Percentiles rank a stretch among this genome's conserved stretches.
These are phyloP conservation scores for Domatiomyces catenatus DNA, from an alignment of 2,329 filamentous ascomycete genomes.

Conservation along the genomic window DNA sequence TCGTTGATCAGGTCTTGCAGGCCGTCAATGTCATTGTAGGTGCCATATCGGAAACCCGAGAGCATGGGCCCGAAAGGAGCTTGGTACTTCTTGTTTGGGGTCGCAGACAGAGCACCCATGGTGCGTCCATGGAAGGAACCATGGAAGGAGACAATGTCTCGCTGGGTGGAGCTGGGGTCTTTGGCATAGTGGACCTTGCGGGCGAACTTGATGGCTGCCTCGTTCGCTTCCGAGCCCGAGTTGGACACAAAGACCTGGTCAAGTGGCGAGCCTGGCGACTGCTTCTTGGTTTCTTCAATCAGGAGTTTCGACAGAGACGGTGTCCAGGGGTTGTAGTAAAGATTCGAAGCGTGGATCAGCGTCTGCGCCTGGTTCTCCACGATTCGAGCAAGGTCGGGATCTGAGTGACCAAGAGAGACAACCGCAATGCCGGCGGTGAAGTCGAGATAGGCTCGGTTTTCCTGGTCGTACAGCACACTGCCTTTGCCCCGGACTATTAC, in stretches of 20 bases:
- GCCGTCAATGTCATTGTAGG: constrained; percentile 63
- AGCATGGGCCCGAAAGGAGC: constrained; percentile 89
- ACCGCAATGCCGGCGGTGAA: constrained; percentile 94
- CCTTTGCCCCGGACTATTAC: constrained; percentile 83
- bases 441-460: constrained; percentile 80
- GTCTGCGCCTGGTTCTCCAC: constrained; percentile 65
- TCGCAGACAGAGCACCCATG: constrained; percentile 89
- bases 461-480: constrained; percentile 76
- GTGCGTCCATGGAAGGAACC: constrained; percentile 92
- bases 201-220: constrained; percentile 93
- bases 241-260: constrained; percentile 83
- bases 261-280: constrained; percentile 33
- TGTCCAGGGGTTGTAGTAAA: constrained; percentile 96
- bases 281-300: constrained; percentile 61
- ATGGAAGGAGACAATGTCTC: constrained; percentile 78
- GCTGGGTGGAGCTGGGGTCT: constrained; percentile 56
- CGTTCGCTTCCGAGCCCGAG: constrained; percentile 91
- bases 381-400: constrained; percentile 59
- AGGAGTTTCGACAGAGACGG: constrained; percentile 74
- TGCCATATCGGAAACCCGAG: constrained; percentile 77
- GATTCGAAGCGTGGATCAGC: constrained; percentile 81
- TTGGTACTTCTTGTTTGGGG: constrained; percentile 96
- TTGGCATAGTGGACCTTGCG: constrained; percentile 71
- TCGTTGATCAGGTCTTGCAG: constrained; percentile 63
- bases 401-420: constrained; percentile 80